Conservation (phyloP, 179 eudicot genomes). For the Sideroxylon spinosum region DNA sequence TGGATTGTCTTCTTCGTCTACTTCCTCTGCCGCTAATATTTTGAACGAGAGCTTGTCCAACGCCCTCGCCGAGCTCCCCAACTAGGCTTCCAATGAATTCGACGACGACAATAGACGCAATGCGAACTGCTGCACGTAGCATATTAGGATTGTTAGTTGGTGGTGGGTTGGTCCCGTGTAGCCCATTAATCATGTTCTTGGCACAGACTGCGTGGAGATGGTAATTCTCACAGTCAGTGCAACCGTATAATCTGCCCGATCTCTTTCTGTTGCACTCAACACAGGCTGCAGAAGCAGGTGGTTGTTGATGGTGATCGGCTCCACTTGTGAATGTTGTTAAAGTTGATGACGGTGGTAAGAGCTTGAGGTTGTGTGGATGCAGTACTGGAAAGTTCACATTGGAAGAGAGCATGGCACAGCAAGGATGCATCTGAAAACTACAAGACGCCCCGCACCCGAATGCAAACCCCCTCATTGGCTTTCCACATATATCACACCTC, state of each 20-base stretch:
- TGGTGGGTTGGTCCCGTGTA: conserved; percentile 49
- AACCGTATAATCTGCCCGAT: conserved; percentile 56
- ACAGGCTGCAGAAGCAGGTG: conserved; percentile 24
- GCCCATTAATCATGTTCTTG: conserved; percentile 70
- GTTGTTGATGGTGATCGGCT: too few species aligned
- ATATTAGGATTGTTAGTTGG: conserved; percentile 31
- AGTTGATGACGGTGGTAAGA: conserved; percentile 37
- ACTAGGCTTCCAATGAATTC: conserved; percentile 71
- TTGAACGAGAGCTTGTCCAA: conserved; percentile 69
- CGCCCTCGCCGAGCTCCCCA: conserved; percentile 84
- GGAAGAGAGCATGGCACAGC: conserved; percentile 75
- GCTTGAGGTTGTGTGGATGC: conserved; percentile 54
- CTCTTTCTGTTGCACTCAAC: conserved; percentile 63
- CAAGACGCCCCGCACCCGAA: conserved; percentile 66
- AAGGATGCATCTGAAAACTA: conserved; percentile 80
- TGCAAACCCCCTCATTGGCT: conserved; percentile 56
- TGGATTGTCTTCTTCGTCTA: neutral
- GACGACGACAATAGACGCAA: conserved; percentile 64
- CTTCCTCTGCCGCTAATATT: conserved; percentile 40
- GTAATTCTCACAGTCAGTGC: conserved; percentile 59
- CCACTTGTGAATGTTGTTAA: neutral
- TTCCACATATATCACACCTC: conserved; percentile 70
- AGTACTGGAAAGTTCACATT: conserved; percentile 47
- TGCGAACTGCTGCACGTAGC: conserved; percentile 54
- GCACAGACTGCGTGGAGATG: conserved; percentile 82